Base-by-base conservation (phyloP, 257 asterid genomes). In the Hygrophila difformis region DNA sequence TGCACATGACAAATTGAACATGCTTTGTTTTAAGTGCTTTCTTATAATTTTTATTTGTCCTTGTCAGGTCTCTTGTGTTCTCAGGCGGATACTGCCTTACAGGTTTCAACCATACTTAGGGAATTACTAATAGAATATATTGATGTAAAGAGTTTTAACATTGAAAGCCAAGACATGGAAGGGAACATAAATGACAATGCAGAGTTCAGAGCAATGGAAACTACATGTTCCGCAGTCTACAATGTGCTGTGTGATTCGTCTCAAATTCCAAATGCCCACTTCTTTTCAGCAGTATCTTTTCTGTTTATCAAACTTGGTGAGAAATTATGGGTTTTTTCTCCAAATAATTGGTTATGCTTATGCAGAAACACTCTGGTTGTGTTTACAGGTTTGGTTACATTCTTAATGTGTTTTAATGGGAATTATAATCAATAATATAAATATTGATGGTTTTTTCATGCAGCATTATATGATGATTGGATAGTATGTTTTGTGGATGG, bases 251-350 rank as follows among this genome's bases (percentile, higher is more conserved):
- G 44, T 34, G 59, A 57, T 53, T 51, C 72, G 23, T 61, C 66
- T 61, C 59, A 53, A 22, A 44, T 62, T 51, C 77, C 77, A 22
- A 79, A 73, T 57, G 80, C 73, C 49, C 83, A 75, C 52, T 35
- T 82, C 34, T 34, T 85, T 61, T 75, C 79, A 1, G 72, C 74
- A 41, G 51, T 82, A 47, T 61, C 91, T 35, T 68, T 62, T 63
- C 65, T 89, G 66, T 82, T 89, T 63, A 61, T 68, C 51, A 79
- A 65, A 66, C 93, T 89, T 49, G 96, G 98, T 85, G 64, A 68
- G 84, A 33, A 33, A 33, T 33, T 9, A 33, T 33, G 8, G 37
- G 12, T 33, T 33, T 33, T 33, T 33, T 33, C 12, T 6, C 37
- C 37, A 33, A 33, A 33, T 10, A 1, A 33, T 9, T 33, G 35